A percentile compares a stretch with the other conserved stretches of the same genome.
These are phyloP conservation scores for Solanum chilense DNA, from an alignment of 257 asterid species.

Conservation along the genomic window DNA sequence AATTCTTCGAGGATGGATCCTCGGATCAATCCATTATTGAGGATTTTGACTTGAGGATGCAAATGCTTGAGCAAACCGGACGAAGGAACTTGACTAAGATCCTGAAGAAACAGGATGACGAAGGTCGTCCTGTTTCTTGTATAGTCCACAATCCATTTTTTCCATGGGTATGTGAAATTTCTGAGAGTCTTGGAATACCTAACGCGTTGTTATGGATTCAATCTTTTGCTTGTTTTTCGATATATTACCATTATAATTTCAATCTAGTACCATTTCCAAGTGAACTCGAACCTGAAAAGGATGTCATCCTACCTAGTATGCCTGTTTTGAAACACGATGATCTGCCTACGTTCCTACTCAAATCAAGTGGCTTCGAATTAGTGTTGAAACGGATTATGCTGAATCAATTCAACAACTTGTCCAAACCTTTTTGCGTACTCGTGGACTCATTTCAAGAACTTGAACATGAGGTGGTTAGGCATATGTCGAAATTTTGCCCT, in stretches of 20 bases:
- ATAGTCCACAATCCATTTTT: neutral
- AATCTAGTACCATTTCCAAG: neutral
- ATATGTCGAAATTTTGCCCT: neutral
- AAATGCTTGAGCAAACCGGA: neutral
- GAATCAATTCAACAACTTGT: neutral
- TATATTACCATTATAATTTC: neutral
- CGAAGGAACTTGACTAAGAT: neutral
- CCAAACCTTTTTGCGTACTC: neutral
- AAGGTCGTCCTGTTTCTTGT: neutral
- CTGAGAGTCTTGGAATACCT: neutral
- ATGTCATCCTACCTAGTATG: neutral
- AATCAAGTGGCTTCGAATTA: neutral
- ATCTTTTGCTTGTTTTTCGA: neutral
- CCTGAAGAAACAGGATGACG: neutral
- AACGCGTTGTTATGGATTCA: conserved; percentile 2
- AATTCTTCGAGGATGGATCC: neutral
- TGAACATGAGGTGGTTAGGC: neutral
- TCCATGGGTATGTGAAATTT: conserved; percentile 1
- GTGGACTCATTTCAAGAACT: conserved; percentile 1
- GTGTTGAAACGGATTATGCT: neutral
- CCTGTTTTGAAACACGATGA: neutral
- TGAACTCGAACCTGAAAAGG: neutral
- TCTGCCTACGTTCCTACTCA: conserved; percentile 1
- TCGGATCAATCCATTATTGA: neutral
- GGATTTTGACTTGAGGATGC: neutral